Base-by-base conservation (phyloP, 1,284 basidiomycete genomes). In the Lentinula novae-zelandiae region DNA sequence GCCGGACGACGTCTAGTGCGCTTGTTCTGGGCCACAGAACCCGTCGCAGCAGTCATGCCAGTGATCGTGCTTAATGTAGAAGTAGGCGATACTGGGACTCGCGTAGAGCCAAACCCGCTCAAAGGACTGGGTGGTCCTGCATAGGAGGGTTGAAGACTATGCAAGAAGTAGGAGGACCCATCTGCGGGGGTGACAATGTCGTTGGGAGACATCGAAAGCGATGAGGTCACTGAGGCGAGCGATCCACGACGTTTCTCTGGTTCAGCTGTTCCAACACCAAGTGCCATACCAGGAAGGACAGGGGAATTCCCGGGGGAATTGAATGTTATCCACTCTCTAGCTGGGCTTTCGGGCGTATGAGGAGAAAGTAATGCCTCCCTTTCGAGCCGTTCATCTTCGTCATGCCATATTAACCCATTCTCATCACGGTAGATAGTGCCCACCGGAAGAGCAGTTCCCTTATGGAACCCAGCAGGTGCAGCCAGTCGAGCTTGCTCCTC, bases 301-400 rank as follows among this genome's bases (percentile, higher is more conserved):
- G 46, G 56, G 4, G 56, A 58, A 8, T 53, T 46, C 10, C 52
- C 46, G 15, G 58, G 2, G 8, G 38, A 6, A 13, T 42, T 39
- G 53, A 63, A 63, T 27, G 60, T 56, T 5, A 58, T 57, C 62
- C 62, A 63, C 27, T 40, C 54, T 33, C 58, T 38, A 20, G 12
- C 34, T 27, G 52, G 49, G 27, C 38, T 53, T 7, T 58, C 34
- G 9, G 55, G 60, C 12, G 55, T 40, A 34, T 33, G 48, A 50
- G 46, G 46, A 51, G 56, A 17, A n/a, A 89, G 76, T 5, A 90
- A 77, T 61, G 82, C 85, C n/a, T 78, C 73, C 65, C 85, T 87
- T 68, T 90, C 88, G 76, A 79, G 77, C 66, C 83, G 80, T 70
- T 90, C 88, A 34, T 87, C 85, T 60, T 79, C 81, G 67, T 90